phyloP scores from a whole-genome alignment of 2,329 filamentous ascomycete species.

The Fusarium citri region DNA sequence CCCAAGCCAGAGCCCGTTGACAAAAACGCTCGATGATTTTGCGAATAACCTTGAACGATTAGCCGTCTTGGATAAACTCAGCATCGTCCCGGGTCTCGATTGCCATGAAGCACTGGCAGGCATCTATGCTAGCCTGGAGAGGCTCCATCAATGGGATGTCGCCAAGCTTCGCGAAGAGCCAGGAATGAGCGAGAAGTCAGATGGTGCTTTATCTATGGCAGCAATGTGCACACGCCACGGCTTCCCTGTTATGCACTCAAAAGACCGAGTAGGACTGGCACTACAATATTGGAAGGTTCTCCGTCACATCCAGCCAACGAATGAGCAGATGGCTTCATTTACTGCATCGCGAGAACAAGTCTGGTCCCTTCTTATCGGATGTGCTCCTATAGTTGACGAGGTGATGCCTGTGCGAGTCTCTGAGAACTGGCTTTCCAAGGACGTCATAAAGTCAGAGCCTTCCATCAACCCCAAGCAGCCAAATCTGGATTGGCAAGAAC shows the following conservation, averaged over 20 bases:
- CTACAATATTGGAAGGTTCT: conserved; percentile 82
- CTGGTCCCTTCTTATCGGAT: conserved; percentile 77
- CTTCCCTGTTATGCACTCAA: conserved; percentile 75
- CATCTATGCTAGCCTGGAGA: conserved; percentile 76
- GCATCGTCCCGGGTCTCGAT: conserved; percentile 74
- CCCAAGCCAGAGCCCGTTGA: conserved; percentile 71
- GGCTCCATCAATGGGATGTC: conserved; percentile 78
- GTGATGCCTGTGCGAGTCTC: conserved; percentile 74
- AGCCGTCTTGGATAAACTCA: conserved; percentile 77
- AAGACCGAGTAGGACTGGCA: conserved; percentile 74
- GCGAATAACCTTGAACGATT: conserved; percentile 77
- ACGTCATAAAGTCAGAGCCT: conserved; percentile 68
- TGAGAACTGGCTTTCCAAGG: conserved; percentile 77
- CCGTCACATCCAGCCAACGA: conserved; percentile 58
- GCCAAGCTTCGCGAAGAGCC: conserved; percentile 65
- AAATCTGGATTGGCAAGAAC: conserved; percentile 78
- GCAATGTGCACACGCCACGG: conserved; percentile 79
- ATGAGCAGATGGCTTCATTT: conserved; percentile 52
- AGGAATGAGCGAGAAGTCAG: conserved; percentile 57
- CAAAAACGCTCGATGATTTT: conserved; percentile 77
- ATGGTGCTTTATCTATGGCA: conserved; percentile 63
- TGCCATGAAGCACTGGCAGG: conserved; percentile 82
- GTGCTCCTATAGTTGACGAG: conserved; percentile 61
- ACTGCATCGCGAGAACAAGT: conserved; percentile 60
- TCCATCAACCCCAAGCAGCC: conserved; percentile 56